These are phyloP conservation scores for Ganoderma boninense DNA, from an alignment of 1,284 basidiomycete genomes.

Conservation along the genomic window DNA sequence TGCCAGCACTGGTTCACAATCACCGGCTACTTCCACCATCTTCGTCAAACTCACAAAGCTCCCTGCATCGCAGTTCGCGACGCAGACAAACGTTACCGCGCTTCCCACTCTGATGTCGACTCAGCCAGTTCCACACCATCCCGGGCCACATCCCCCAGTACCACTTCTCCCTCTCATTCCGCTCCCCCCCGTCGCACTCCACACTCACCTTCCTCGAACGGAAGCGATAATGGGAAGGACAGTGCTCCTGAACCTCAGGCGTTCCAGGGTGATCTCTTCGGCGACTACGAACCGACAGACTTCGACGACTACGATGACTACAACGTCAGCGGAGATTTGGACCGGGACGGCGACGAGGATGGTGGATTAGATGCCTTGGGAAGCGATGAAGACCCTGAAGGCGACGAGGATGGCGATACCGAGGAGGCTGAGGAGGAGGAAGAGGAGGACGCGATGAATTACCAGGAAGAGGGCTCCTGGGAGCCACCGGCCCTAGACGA, in stretches of 20 bases:
- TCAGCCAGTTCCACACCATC: too few relatives aligned
- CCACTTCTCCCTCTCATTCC: too few relatives aligned
- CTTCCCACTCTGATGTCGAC: too few relatives aligned
- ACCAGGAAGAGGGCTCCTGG: not conserved
- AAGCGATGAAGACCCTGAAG: too few relatives aligned
- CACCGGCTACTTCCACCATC: not conserved
- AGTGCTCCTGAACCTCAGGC: not conserved
- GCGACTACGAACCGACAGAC: not conserved
- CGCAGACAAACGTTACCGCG: not conserved
- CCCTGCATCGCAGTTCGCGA: not conserved
- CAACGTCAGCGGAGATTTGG: not conserved
- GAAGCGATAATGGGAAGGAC: too few relatives aligned
- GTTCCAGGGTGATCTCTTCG: slow-evolving; percentile 8
- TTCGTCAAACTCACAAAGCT: not conserved
- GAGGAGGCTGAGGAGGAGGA: not conserved
- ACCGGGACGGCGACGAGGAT: not conserved
- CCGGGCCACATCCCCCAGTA: too few relatives aligned
- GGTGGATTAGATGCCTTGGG: too few relatives aligned
- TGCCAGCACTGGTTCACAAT: not conserved
- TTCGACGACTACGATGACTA: slow-evolving; percentile 3
- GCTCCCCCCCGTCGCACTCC: too few relatives aligned
- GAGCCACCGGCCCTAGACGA: not conserved
- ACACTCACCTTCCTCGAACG: too few relatives aligned
- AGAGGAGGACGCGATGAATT: not conserved
- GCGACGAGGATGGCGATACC: not conserved